A percentile compares a stretch with the other conserved stretches of the same genome.
These are phyloP conservation scores for Senna tora DNA, from an alignment of 306 rosid genomes.

Conservation along the genomic window DNA sequence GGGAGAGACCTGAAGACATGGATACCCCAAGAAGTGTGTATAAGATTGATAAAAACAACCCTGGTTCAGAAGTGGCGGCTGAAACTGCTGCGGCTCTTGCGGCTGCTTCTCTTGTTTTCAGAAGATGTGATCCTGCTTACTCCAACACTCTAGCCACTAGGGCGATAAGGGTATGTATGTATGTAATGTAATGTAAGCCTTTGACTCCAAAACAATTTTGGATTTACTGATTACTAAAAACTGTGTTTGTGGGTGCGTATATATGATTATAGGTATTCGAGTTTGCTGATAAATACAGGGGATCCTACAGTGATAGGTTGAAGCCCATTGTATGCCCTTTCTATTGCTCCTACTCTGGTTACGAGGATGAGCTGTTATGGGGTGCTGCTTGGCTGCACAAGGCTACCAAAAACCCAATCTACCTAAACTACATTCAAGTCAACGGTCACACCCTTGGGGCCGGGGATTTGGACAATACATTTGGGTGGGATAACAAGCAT, in stretches of 20 bases:
- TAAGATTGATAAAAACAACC: slow-evolving; percentile 69
- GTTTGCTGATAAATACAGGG: slow-evolving; percentile 92
- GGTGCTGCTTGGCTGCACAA: slow-evolving; percentile 99
- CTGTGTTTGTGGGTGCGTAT: slow-evolving; percentile 27
- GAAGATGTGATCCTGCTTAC: slow-evolving; percentile 78
- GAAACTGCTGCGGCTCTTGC: slow-evolving; percentile 99
- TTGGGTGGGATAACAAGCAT: slow-evolving; percentile 99
- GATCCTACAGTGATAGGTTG: slow-evolving; percentile 75
- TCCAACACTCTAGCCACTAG: slow-evolving; percentile 61
- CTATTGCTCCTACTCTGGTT: slow-evolving; percentile 90
- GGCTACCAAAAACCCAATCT: slow-evolving; percentile 80
- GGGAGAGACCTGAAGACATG: slow-evolving; percentile 99
- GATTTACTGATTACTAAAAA: too few species aligned
- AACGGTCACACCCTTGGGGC: slow-evolving; percentile 93
- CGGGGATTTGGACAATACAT: slow-evolving; percentile 78
- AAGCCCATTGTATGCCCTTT: slow-evolving; percentile 81
- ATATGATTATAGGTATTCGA: slow-evolving; percentile 87
- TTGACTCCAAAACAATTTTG: too few species aligned
- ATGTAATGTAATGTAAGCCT: too few species aligned
- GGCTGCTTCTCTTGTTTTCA: slow-evolving; percentile 90
- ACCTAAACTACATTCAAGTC: slow-evolving; percentile 78
- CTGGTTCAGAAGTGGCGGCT: slow-evolving; percentile 94
- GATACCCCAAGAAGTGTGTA: slow-evolving; percentile 86
- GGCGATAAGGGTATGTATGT: slow-evolving; percentile 78
- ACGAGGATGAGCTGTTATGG: slow-evolving; percentile 98